phyloP scores from a whole-genome alignment of 805 yeast genomes.

The Kodamaea kaohsiungensis region DNA sequence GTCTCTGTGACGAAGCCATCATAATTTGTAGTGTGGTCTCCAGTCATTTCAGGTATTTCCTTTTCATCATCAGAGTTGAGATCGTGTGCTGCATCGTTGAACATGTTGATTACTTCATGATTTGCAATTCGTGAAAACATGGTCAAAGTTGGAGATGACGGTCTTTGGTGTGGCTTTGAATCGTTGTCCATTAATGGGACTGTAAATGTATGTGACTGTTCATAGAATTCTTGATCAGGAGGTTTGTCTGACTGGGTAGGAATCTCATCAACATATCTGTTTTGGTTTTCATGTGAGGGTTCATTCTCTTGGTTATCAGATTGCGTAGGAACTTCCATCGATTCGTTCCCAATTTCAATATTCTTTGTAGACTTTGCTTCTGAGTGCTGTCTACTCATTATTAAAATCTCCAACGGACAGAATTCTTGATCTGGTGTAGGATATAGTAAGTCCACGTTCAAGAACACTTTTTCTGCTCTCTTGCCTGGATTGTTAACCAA shows the following conservation, averaged over 20 bases:
- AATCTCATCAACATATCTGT: background rate
- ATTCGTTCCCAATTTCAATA: background rate
- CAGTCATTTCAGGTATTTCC: slow-evolving; percentile 20
- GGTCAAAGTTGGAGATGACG: slow-evolving; percentile 77
- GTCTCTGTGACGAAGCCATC: slow-evolving; percentile 56
- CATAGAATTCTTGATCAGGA: background rate
- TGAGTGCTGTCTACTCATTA: slow-evolving; percentile 41
- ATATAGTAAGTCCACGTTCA: slow-evolving; percentile 61
- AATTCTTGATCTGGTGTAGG: slow-evolving; percentile 49
- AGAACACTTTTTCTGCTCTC: slow-evolving; percentile 56
- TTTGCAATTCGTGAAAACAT: slow-evolving; percentile 73
- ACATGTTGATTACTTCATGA: slow-evolving; percentile 73
- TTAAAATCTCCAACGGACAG: slow-evolving; percentile 66
- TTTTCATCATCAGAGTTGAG: slow-evolving; percentile 31
- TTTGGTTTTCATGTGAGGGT: background rate
- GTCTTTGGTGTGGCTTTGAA: slow-evolving; percentile 15
- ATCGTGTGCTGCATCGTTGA: slow-evolving; percentile 52
- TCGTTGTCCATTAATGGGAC: slow-evolving; percentile 40
- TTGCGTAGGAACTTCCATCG: background rate
- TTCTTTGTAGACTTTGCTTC: background rate
- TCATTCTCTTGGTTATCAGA: slow-evolving; percentile 1
- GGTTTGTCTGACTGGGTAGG: slow-evolving; percentile 4
- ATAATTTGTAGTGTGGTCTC: slow-evolving; percentile 27
- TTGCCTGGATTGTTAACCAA: slow-evolving; percentile 57
- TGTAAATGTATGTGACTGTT: slow-evolving; percentile 33